Evolutionary conservation across 768 basidiomycete species (phyloP).

Genomic region (Multifurca ochricompacta): DNA sequence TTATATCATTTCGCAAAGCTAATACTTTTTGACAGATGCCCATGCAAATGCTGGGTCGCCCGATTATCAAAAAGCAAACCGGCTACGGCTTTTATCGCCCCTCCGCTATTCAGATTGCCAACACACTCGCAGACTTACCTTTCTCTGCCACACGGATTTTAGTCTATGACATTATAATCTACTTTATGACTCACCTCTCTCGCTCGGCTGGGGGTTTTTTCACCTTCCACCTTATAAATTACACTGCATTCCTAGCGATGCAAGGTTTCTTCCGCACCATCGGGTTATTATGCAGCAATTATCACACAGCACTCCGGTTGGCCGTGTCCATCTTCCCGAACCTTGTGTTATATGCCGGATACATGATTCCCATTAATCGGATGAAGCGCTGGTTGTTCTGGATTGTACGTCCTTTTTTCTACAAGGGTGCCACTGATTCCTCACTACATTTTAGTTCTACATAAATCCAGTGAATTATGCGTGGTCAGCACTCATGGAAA

Average conservation of each 20-base stretch:
- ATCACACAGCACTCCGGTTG: conserved; percentile 45
- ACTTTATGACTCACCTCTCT: conserved; percentile 54
- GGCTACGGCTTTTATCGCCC: conserved; percentile 62
- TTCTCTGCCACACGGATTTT: conserved; percentile 56
- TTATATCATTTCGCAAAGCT: background rate
- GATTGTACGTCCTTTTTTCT: conserved; percentile 46
- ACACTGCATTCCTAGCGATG: conserved; percentile 61
- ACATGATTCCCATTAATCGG: conserved; percentile 54
- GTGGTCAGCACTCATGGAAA: conserved; percentile 75
- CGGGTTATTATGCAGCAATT: conserved; percentile 48
- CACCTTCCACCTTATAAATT: conserved; percentile 60
- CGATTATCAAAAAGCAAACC: conserved; percentile 63
- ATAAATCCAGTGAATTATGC: conserved; percentile 52
- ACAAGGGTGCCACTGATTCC: conserved; percentile 18
- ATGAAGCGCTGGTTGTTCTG: conserved; percentile 87
- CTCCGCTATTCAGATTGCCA: conserved; percentile 55
- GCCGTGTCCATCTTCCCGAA: conserved; percentile 48
- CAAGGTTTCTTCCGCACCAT: conserved; percentile 81
- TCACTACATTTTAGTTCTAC: conserved; percentile 51
- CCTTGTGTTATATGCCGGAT: conserved; percentile 66
- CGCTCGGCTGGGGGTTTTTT: conserved; percentile 40
- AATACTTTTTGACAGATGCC: conserved; percentile 52
- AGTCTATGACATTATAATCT: conserved; percentile 58
- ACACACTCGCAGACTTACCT: conserved; percentile 61
- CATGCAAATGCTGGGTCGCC: conserved; percentile 73